A percentile compares a stretch with the other conserved stretches of the same genome.
phyloP scores from a whole-genome alignment of 1,284 basidiomycete genomes.

The Marasmius sp. region DNA sequence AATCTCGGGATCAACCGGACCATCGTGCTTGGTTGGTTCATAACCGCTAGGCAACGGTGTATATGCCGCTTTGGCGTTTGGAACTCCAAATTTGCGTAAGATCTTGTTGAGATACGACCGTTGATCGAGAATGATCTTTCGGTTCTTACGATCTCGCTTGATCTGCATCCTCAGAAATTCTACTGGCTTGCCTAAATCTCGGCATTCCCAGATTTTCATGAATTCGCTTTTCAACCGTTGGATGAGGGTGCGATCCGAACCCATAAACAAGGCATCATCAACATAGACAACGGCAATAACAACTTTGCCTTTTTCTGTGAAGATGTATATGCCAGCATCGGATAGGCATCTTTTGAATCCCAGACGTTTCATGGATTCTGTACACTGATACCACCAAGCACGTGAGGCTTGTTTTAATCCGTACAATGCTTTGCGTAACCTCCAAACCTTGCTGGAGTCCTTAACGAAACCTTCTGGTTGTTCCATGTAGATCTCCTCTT shows the following conservation, averaged over 20 bases:
- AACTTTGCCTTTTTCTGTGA: constrained; percentile 7
- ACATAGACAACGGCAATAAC: constrained; percentile 6
- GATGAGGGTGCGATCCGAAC: constrained; percentile 1
- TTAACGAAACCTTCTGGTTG: constrained; percentile 33
- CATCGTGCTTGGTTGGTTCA: background rate
- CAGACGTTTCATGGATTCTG: constrained; percentile 18
- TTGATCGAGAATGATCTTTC: constrained; percentile 7
- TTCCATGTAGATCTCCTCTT: constrained; percentile 36
- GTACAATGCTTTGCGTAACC: constrained; percentile 25
- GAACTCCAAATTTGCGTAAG: constrained; percentile 3
- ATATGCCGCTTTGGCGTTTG: constrained; percentile 1
- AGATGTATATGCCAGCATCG: constrained; percentile 23
- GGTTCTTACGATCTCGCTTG: background rate
- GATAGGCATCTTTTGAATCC: constrained; percentile 20
- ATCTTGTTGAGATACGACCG: constrained; percentile 8
- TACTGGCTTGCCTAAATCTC: constrained; percentile 20
- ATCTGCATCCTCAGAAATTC: constrained; percentile 25
- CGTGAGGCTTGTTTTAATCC: constrained; percentile 32
- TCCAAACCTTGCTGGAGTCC: too few species aligned
- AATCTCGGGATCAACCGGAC: constrained; percentile 3
- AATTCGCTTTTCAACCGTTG: constrained; percentile 16
- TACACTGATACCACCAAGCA: constrained; percentile 28
- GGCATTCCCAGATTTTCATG: constrained; percentile 24
- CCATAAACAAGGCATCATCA: constrained; percentile 21
- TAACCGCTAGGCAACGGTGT: constrained; percentile 11